These are phyloP conservation scores for Piloderma croceum DNA, from an alignment of 768 basidiomycete genomes.

Conservation along the genomic window DNA sequence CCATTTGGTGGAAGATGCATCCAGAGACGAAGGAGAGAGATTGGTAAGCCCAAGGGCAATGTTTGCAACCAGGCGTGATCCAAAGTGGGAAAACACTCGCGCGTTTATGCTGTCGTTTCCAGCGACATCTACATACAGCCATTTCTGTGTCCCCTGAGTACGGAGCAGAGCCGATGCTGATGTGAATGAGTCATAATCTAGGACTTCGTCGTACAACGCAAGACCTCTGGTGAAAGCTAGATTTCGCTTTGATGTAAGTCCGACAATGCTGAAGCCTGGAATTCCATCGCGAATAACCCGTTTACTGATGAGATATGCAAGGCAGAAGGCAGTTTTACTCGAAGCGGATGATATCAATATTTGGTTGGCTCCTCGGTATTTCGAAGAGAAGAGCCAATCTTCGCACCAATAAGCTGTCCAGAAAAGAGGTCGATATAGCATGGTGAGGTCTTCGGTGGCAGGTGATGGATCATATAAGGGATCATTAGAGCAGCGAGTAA, in stretches of 20 bases:
- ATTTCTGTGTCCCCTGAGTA: conserved; percentile 26
- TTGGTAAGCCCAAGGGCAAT: conserved; percentile 55
- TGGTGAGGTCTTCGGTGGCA: conserved; percentile 52
- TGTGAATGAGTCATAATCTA: conserved; percentile 47
- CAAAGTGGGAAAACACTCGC: conserved; percentile 38
- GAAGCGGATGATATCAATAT: conserved; percentile 67
- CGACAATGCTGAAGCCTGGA: conserved; percentile 38
- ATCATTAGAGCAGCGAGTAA: conserved; percentile 54
- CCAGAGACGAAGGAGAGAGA: conserved; percentile 40
- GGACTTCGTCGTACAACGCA: conserved; percentile 50
- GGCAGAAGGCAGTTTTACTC: conserved; percentile 66
- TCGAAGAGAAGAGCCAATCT: conserved; percentile 54
- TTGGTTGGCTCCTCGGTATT: conserved; percentile 41
- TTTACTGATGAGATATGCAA: conserved; percentile 54
- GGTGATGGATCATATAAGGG: conserved; percentile 46
- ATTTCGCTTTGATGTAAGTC: conserved; percentile 57
- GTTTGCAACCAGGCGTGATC: conserved; percentile 33
- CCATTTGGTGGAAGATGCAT: conserved; percentile 32
- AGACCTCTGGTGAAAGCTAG: conserved; percentile 48
- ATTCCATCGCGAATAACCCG: conserved; percentile 31
- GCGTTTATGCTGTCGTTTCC: conserved; percentile 49
- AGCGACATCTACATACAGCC: conserved; percentile 56
- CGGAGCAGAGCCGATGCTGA: conserved; percentile 26
- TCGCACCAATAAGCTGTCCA: conserved; percentile 77
- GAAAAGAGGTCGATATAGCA: conserved; percentile 69